Conservation (phyloP, 2,329 filamentous ascomycete genomes). For the Fusarium sp. region DNA sequence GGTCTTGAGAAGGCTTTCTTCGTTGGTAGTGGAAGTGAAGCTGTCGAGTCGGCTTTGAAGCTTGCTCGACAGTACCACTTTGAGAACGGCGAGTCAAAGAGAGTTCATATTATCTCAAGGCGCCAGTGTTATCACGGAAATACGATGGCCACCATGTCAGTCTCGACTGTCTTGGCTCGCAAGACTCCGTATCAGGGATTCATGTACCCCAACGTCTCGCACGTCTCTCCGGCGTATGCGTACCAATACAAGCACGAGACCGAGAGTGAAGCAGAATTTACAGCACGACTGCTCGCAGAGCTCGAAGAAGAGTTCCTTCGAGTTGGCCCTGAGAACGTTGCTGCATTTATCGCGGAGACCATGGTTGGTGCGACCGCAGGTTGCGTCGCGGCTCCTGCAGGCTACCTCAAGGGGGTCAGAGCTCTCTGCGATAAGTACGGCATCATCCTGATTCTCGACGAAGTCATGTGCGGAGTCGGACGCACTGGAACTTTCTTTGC, state of each 20-base stretch:
- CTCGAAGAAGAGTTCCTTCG: conserved; percentile 58
- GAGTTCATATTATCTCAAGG: conserved; percentile 51
- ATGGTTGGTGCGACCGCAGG: conserved; percentile 61
- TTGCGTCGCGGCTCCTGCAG: conserved; percentile 60
- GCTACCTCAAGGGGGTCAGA: conserved; percentile 63
- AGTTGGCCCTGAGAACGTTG: conserved; percentile 54
- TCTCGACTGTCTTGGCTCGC: conserved; percentile 42
- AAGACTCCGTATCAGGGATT: conserved; percentile 31
- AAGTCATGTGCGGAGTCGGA: conserved; percentile 76
- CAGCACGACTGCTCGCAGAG: conserved; percentile 43
- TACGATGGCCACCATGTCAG: conserved; percentile 57
- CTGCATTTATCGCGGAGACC: conserved; percentile 61
- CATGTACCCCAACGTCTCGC: conserved; percentile 35
- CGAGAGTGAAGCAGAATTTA: conserved; percentile 18
- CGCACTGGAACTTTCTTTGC: conserved; percentile 70
- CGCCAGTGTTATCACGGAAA: conserved; percentile 61
- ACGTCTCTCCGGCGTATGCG: conserved; percentile 25
- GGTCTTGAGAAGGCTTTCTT: conserved; percentile 42
- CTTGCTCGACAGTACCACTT: conserved; percentile 60
- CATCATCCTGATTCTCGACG: conserved; percentile 63
- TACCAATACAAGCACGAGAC: conserved; percentile 15
- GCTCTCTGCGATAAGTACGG: conserved; percentile 64
- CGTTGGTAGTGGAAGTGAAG: conserved; percentile 47
- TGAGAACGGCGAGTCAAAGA: conserved; percentile 49
- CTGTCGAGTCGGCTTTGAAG: conserved; percentile 61